A percentile compares a stretch with the other conserved stretches of the same genome.
These are phyloP conservation scores for Xylariaceae sp. DNA, from an alignment of 2,329 filamentous ascomycete genomes.

Conservation along the genomic window DNA sequence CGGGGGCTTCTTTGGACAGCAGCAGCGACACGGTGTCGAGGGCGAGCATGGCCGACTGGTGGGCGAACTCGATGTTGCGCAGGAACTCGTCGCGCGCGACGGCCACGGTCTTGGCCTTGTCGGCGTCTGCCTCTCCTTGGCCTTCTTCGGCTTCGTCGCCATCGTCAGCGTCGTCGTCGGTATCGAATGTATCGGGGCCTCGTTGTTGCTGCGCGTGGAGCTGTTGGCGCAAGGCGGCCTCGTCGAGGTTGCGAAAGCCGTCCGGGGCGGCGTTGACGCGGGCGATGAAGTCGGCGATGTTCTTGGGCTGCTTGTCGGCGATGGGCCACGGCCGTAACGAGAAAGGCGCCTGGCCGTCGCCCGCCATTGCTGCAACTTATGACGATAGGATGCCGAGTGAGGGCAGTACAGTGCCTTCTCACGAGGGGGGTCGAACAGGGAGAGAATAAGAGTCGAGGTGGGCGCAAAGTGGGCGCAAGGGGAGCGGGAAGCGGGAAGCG, in stretches of 20 bases:
- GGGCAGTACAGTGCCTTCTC: no score
- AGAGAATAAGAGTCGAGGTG: no score
- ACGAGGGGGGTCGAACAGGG: no score
- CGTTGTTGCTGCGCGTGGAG: slow-evolving; percentile 47
- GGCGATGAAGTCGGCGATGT: slow-evolving; percentile 69
- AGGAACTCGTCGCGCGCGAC: slow-evolving; percentile 56
- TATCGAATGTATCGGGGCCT: slow-evolving; percentile 37
- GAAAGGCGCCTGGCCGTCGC: slow-evolving; percentile 37
- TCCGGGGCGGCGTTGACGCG: slow-evolving; percentile 77
- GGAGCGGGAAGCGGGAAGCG: no score
- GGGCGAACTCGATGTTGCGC: slow-evolving; percentile 53
- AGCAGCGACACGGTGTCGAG: slow-evolving; percentile 82
- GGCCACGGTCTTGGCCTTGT: slow-evolving; percentile 37
- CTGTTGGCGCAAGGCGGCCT: slow-evolving; percentile 67
- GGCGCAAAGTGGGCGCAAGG: no score
- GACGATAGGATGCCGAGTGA: no score
- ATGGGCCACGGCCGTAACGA: slow-evolving; percentile 62
- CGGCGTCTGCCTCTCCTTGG: not conserved
- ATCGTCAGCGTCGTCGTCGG: slow-evolving; percentile 43
- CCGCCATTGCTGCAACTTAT: slow-evolving; percentile 17
- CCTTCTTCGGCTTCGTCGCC: slow-evolving; percentile 26
- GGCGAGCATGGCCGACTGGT: slow-evolving; percentile 62
- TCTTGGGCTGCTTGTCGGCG: slow-evolving; percentile 53
- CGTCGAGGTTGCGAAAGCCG: slow-evolving; percentile 76
- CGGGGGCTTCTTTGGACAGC: slow-evolving; percentile 75